Evolutionary conservation across 495 filamentous ascomycete genomes (phyloP).

Genomic region (Annulohypoxylon moriforme): DNA sequence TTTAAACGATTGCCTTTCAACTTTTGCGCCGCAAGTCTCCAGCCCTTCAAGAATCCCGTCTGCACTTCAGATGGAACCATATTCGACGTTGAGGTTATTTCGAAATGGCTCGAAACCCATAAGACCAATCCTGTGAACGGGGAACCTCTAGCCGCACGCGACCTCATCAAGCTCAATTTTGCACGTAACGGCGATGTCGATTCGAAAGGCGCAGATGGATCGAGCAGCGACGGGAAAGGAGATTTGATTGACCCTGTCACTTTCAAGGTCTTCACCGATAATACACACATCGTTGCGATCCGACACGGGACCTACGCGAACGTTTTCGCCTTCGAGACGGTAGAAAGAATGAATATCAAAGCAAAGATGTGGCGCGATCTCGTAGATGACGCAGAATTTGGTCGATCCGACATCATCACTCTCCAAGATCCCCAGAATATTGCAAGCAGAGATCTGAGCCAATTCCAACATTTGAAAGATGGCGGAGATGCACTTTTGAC

Average conservation of each 20-base stretch:
- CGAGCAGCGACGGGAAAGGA: constrained; percentile 62
- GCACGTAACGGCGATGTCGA: constrained; percentile 84
- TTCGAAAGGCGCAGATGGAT: constrained; percentile 51
- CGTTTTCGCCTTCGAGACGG: constrained; percentile 95
- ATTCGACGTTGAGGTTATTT: constrained; percentile 87
- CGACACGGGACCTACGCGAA: constrained; percentile 82
- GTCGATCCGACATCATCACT: constrained; percentile 92
- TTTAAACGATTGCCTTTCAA: constrained; percentile 97
- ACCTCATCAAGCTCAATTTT: constrained; percentile 91
- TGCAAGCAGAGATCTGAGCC: constrained; percentile 80
- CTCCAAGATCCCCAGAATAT: constrained; percentile 97
- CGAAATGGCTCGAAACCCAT: constrained; percentile 93
- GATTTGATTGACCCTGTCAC: constrained; percentile 97
- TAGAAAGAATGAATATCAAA: constrained; percentile 96
- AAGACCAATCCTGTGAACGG: constrained; percentile 90
- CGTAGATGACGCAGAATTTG: constrained; percentile 87
- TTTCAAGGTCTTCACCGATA: constrained; percentile 97
- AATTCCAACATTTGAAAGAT: constrained; percentile 90
- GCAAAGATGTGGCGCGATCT: constrained; percentile 96
- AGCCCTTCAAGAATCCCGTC: constrained; percentile 88
- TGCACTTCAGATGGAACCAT: constrained; percentile 82
- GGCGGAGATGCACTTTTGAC: constrained; percentile 76
- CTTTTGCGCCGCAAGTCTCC: constrained; percentile 95
- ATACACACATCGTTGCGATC: constrained; percentile 94
- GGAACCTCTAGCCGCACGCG: constrained; percentile 76